Conservation (phyloP, 371 early-diverging fungal species). For the Dinochytrium kinnereticum region DNA sequence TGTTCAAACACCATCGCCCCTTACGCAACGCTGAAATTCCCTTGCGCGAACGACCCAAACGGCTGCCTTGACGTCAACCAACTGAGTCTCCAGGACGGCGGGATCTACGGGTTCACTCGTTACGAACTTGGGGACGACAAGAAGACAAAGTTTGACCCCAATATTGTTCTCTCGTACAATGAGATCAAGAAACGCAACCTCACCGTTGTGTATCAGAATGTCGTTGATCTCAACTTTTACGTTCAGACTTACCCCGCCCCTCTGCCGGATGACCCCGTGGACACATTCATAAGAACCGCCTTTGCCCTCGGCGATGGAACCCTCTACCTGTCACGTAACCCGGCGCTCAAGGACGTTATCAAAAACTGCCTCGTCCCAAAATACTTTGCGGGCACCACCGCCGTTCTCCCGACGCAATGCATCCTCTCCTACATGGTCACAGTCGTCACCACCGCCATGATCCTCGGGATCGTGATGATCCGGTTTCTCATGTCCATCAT, state of each 20-base stretch:
- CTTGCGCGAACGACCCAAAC: constrained; percentile 14
- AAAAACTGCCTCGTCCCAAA: constrained; percentile 19
- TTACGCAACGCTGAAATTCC: constrained; percentile 13
- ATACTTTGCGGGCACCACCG: constrained; percentile 10
- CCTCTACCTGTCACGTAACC: constrained; percentile 4
- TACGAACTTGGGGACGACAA: constrained; percentile 12
- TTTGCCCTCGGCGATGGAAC: constrained; percentile 21
- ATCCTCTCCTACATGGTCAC: constrained; percentile 8
- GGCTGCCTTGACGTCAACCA: constrained; percentile 9
- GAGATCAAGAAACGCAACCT: constrained; percentile 20
- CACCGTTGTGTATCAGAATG: constrained; percentile 14
- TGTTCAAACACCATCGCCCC: not conserved
- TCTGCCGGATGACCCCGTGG: constrained; percentile 27
- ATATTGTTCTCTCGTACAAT: constrained; percentile 16
- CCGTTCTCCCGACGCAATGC: constrained; percentile 17
- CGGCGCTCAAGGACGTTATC: not conserved
- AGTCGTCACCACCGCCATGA: constrained; percentile 44
- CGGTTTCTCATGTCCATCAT: constrained; percentile 82
- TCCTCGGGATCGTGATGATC: constrained; percentile 77
- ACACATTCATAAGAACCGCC: constrained; percentile 26
- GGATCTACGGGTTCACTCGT: not conserved
- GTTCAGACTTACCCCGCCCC: constrained; percentile 16
- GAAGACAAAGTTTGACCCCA: constrained; percentile 14
- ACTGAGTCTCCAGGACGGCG: not conserved
- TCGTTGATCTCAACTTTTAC: constrained; percentile 26